Evolutionary conservation across 768 basidiomycete species (phyloP), one percentile per base, ranked within the genome.

Genomic region (Wakefieldia striispora): DNA sequence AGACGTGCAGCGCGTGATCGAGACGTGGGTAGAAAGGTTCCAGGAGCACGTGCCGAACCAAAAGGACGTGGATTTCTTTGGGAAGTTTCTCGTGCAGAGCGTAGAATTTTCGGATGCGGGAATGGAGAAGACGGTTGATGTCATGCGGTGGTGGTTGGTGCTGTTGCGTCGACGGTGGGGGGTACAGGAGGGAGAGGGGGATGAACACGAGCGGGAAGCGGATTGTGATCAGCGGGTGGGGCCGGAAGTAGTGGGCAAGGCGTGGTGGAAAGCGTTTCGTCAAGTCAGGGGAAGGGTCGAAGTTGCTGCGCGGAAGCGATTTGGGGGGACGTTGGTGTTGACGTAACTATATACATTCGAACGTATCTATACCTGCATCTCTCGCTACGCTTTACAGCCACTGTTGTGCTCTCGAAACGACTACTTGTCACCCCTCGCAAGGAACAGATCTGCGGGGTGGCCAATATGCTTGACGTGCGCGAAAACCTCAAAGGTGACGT

Each of bases 261-360:
- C 80, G 34, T 95, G 92, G 93, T 95, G 91, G 92, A 73, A 69
- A 43, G 80, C 85, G 7, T 94, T 90, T 70, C 71, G 78, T 50
- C 78, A 79, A 26, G 82, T 91, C 3, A 89, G 85, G 70, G 71
- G 59, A 12, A 75, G 72, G 58, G 79, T 94, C 69, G 86, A 91
- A 56, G 70, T 66, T n/a, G 75, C 83, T 19, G 78, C 80, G 6
- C 74, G 77, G 53, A 78, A 76, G 64, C 80, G 80, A 50, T 93
- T 89, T 62, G 91, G 91, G 27, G 89, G 91, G 1, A 69, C 70
- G 10, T 62, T 93, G 52, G 83, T 77, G 3, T 68, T 89, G 55
- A 80, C 69, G 49, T 89, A 64, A 77, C 2, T 29, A 29, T 29
- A 29, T 35, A 14, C 26, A 37, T 31, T 45, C 27, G 27, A n/a